These are phyloP conservation scores for Tulasnella calospora DNA, from an alignment of 768 basidiomycete species.

Conservation along the genomic window DNA sequence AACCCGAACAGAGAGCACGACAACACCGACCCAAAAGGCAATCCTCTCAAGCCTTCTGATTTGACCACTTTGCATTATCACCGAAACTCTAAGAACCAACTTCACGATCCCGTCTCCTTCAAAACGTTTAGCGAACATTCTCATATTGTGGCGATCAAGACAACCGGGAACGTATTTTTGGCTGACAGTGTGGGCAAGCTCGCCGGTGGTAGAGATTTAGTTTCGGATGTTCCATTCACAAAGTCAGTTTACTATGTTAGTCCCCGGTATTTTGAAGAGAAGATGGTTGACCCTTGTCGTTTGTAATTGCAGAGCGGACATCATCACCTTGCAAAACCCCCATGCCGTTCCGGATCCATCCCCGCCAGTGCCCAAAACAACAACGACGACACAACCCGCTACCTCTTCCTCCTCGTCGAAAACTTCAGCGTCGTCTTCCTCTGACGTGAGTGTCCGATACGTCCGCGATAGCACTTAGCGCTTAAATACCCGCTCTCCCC, in stretches of 20 bases:
- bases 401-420: constrained; percentile 8
- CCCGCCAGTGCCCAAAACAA: constrained; percentile 34
- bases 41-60: constrained; percentile 62
- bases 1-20: constrained; percentile 59
- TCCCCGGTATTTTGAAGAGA: background rate
- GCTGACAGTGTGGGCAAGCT: constrained; percentile 73
- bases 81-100: constrained; percentile 77
- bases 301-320: constrained; percentile 58
- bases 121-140: constrained; percentile 96
- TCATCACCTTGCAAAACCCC: constrained; percentile 91
- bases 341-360: constrained; percentile 40
- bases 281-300: constrained; percentile 19
- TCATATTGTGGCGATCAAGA: constrained; percentile 84
- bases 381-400: constrained; percentile 38
- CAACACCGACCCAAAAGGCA: constrained; percentile 71
- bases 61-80: constrained; percentile 77
- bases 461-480: background rate
- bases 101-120: constrained; percentile 96
- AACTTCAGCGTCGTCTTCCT: constrained; percentile 1
- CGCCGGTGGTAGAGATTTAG: constrained; percentile 72
- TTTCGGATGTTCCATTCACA: constrained; percentile 78
- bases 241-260: constrained; percentile 46
- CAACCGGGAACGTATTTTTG: constrained; percentile 88
- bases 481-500: constrained; percentile 26
- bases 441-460: background rate